Percentiles rank a stretch among this genome's conserved stretches.
Conservation (phyloP, 768 basidiomycete genomes). For the Calocera viscosa region DNA sequence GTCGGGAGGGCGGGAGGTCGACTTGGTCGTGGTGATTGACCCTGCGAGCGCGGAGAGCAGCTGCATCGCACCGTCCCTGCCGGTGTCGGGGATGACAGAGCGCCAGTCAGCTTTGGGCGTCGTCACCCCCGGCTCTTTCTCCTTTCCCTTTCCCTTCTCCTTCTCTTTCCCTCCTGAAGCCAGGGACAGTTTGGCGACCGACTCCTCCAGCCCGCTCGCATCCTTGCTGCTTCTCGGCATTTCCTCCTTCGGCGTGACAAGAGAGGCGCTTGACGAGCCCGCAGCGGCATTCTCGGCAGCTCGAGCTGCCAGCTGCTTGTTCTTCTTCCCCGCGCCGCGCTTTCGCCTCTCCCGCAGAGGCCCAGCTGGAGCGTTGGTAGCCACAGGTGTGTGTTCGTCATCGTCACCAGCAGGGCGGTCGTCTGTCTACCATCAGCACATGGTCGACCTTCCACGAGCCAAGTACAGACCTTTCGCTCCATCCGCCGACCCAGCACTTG, state of each 20-base stretch:
- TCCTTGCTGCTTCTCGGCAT: not conserved
- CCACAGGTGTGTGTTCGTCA: not conserved
- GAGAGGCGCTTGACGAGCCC: not conserved
- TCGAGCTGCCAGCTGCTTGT: not conserved
- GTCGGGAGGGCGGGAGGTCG: not conserved
- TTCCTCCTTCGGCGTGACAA: not conserved
- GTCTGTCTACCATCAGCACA: not conserved
- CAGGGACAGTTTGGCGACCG: not conserved
- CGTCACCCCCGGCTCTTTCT: not conserved
- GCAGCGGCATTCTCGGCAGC: slow-evolving; percentile 4
- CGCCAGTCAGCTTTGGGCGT: slow-evolving; percentile 3
- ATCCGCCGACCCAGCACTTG: not conserved
- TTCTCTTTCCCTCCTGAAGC: not conserved
- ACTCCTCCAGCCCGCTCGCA: not conserved
- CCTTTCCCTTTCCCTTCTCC: not conserved
- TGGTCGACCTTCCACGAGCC: not conserved
- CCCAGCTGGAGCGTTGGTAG: not conserved
- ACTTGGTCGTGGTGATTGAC: not conserved
- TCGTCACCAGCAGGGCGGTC: not conserved
- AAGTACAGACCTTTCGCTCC: not conserved
- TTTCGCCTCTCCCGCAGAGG: not conserved
- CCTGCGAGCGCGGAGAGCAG: slow-evolving; percentile 2
- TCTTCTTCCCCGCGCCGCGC: slow-evolving; percentile 7
- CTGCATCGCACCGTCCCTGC: not conserved
- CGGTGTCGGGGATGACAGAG: not conserved